Evolutionary conservation across 352 stramenopile genomes (phyloP).

Genomic region (Salisapilia sapeloensis): DNA sequence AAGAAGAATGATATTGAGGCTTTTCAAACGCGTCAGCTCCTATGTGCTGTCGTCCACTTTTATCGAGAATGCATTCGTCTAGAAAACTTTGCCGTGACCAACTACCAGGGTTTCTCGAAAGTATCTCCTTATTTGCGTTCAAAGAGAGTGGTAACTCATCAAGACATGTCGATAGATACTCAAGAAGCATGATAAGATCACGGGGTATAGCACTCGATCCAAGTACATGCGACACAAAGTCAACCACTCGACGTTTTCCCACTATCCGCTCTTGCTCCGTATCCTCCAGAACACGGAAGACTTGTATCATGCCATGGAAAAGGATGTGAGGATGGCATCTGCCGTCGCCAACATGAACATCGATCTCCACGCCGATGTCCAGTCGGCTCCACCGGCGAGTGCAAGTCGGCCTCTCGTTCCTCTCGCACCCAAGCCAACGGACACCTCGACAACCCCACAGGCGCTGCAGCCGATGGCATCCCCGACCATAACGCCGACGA

Average conservation of each 20-base stretch:
- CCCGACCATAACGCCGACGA: too few species aligned
- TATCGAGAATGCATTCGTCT: conserved; percentile 67
- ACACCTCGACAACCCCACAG: too few species aligned
- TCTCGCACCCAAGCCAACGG: too few species aligned
- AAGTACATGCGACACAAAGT: conserved; percentile 78
- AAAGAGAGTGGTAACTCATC: not conserved
- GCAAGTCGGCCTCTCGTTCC: too few species aligned
- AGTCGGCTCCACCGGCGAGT: too few species aligned
- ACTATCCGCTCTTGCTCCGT: conserved; percentile 52
- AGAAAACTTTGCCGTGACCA: conserved; percentile 73
- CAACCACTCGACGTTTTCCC: conserved; percentile 61
- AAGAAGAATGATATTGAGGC: conserved; percentile 13
- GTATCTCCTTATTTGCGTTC: conserved; percentile 7
- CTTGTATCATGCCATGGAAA: conserved; percentile 64
- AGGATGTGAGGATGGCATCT: conserved; percentile 24
- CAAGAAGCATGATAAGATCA: conserved; percentile 79
- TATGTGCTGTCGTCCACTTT: conserved; percentile 73
- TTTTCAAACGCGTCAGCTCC: conserved; percentile 42
- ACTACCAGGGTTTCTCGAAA: conserved; percentile 78
- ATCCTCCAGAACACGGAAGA: conserved; percentile 63
- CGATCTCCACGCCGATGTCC: conserved; percentile 17
- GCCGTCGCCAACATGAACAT: conserved; percentile 39
- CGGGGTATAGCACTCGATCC: conserved; percentile 65
- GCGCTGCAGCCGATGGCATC: too few species aligned
- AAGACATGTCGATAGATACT: conserved; percentile 20